These are phyloP conservation scores for Bipolaris sorokiniana DNA, from an alignment of 2,329 filamentous ascomycete species.

Conservation along the genomic window DNA sequence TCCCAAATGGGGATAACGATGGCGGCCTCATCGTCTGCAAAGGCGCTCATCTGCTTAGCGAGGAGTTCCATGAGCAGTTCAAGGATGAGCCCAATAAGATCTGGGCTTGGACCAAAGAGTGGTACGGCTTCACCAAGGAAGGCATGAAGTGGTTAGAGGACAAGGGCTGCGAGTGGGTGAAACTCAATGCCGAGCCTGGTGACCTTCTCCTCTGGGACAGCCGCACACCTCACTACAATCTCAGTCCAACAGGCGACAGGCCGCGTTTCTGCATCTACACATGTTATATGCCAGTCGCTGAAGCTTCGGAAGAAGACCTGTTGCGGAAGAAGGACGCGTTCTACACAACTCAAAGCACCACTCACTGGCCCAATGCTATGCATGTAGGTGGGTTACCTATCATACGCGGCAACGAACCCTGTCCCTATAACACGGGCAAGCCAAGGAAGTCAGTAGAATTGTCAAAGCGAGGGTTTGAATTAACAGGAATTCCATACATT, in stretches of 20 bases:
- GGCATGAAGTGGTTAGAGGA: constrained; percentile 52
- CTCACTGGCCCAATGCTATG: constrained; percentile 46
- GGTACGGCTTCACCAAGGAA: constrained; percentile 44
- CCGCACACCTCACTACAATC: constrained; percentile 49
- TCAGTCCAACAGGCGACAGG: constrained; percentile 34
- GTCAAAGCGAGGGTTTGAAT: constrained; percentile 50
- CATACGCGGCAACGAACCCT: constrained; percentile 37
- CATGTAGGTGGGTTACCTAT: constrained; percentile 42
- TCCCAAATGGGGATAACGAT: constrained; percentile 46
- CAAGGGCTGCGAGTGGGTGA: constrained; percentile 48
- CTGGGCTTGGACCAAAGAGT: constrained; percentile 40
- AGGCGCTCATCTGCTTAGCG: constrained; percentile 39
- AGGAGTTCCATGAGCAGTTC: constrained; percentile 39
- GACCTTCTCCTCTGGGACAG: constrained; percentile 54
- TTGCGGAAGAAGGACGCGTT: constrained; percentile 39
- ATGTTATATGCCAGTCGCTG: constrained; percentile 48
- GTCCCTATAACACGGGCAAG: constrained; percentile 49
- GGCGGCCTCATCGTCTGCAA: constrained; percentile 48
- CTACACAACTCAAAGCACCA: constrained; percentile 30
- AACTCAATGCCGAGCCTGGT: constrained; percentile 52
- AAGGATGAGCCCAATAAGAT: constrained; percentile 34
- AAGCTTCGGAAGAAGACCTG: constrained; percentile 44
- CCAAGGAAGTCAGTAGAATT: constrained; percentile 35
- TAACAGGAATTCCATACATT: constrained; percentile 58
- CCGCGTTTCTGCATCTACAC: constrained; percentile 44